Evolutionary conservation across 768 basidiomycete genomes (phyloP).

Genomic region (Mycena rebaudengoi): DNA sequence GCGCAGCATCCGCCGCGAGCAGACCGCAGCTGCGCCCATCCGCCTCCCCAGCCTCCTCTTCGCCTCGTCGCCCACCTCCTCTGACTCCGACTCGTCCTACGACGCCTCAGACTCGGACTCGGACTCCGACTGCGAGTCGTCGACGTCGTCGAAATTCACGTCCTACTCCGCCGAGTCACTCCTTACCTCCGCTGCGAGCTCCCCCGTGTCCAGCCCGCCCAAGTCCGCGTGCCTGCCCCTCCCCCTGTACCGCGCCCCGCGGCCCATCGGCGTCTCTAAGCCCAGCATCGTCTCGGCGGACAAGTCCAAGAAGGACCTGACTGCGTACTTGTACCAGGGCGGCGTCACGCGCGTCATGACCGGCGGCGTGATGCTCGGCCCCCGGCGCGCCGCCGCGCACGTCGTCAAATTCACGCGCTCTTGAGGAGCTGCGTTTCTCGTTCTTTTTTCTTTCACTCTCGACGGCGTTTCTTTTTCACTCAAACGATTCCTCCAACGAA

Average conservation of each 20-base stretch:
- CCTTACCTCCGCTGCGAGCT: slow-evolving; percentile 17
- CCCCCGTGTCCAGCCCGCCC: slow-evolving; percentile 1
- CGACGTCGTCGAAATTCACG: slow-evolving; percentile 7
- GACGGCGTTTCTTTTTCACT: too few relatives aligned
- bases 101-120: slow-evolving; percentile 1
- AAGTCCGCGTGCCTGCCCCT: slow-evolving; percentile 5
- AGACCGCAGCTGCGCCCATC: slow-evolving; percentile 3
- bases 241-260: neutral
- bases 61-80: neutral
- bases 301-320: neutral
- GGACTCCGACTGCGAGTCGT: slow-evolving; percentile 12
- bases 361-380: slow-evolving; percentile 33
- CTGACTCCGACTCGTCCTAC: neutral
- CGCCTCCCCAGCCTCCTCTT: neutral
- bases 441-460: too few relatives aligned
- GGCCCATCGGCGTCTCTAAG: neutral
- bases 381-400: slow-evolving; percentile 2
- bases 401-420: neutral
- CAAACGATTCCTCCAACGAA: too few relatives aligned
- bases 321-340: slow-evolving; percentile 24
- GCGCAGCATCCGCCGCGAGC: slow-evolving; percentile 11
- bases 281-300: neutral
- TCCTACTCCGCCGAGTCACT: slow-evolving; percentile 11
- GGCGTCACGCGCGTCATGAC: slow-evolving; percentile 29
- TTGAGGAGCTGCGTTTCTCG: too few relatives aligned